A percentile compares a stretch with the other conserved stretches of the same genome.
These are phyloP conservation scores for Lactifluus rugatus DNA, from an alignment of 768 basidiomycete genomes.

Conservation along the genomic window DNA sequence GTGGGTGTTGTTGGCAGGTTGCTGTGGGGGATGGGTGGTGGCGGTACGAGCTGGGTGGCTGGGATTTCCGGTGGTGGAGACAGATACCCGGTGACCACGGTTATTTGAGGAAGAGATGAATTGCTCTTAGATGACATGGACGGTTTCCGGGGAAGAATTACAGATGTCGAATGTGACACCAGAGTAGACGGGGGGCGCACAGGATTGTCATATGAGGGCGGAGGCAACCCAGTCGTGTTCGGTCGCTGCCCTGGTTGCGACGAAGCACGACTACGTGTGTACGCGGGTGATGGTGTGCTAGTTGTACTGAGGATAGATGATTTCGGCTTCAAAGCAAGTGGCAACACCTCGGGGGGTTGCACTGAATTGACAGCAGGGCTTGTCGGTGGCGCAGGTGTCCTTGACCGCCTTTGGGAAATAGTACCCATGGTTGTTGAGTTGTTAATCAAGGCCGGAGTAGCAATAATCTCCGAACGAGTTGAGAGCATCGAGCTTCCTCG, in stretches of 20 bases:
- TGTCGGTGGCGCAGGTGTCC: conserved; percentile 52
- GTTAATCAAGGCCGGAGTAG: conserved; percentile 38
- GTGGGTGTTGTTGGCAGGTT: conserved; percentile 65
- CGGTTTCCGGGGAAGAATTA: conserved; percentile 39
- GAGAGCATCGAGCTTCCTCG: conserved; percentile 46
- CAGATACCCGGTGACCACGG: conserved; percentile 42
- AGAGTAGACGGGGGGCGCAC: conserved; percentile 40
- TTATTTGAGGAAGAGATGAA: conserved; percentile 38
- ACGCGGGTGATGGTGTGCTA: neutral
- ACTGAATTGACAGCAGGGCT: conserved; percentile 5
- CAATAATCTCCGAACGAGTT: conserved; percentile 25
- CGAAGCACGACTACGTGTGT: conserved; percentile 50
- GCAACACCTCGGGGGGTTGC: conserved; percentile 7
- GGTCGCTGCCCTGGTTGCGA: conserved; percentile 74
- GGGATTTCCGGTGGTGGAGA: conserved; percentile 29
- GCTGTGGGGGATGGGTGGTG: conserved; percentile 39
- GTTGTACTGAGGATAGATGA: conserved; percentile 23
- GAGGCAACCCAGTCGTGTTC: conserved; percentile 34
- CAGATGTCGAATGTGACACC: conserved; percentile 31
- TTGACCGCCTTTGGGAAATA: conserved; percentile 58
- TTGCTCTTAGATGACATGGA: conserved; percentile 49
- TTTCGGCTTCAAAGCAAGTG: conserved; percentile 30
- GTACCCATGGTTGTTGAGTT: conserved; percentile 51
- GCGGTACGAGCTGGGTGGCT: conserved; percentile 32
- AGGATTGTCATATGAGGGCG: conserved; percentile 39